Conservation (phyloP, 2,329 filamentous ascomycete genomes). For the Cladophialophora chaetospira region DNA sequence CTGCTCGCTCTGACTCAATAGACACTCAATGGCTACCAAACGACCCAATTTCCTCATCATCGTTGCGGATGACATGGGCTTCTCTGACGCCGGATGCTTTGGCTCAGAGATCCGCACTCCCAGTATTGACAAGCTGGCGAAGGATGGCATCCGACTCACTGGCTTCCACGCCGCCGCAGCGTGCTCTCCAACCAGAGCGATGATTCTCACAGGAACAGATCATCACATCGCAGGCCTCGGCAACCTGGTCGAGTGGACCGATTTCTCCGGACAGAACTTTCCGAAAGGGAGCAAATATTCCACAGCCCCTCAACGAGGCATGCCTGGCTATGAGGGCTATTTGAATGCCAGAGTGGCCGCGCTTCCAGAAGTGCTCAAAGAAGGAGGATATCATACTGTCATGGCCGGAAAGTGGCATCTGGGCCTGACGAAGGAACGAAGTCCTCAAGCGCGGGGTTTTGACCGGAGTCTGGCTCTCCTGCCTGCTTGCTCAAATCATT, state of each 20-base stretch:
- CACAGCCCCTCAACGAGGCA: slow-evolving; percentile 58
- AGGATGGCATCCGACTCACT: slow-evolving; percentile 60
- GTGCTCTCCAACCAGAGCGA: slow-evolving; percentile 65
- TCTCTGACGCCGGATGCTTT: slow-evolving; percentile 61
- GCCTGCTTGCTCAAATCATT: slow-evolving; percentile 63
- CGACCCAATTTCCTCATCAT: slow-evolving; percentile 63
- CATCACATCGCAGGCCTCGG: slow-evolving; percentile 30
- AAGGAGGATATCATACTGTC: slow-evolving; percentile 61
- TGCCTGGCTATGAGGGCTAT: slow-evolving; percentile 65
- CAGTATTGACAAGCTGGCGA: slow-evolving; percentile 57
- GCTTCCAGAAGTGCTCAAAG: slow-evolving; percentile 60
- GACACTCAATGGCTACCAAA: slow-evolving; percentile 13
- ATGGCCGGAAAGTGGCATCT: slow-evolving; percentile 68
- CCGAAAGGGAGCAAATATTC: slow-evolving; percentile 54
- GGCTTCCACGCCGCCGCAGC: slow-evolving; percentile 67
- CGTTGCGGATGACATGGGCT: slow-evolving; percentile 62
- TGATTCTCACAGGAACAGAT: slow-evolving; percentile 65
- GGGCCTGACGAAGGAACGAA: slow-evolving; percentile 59
- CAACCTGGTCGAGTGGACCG: slow-evolving; percentile 54
- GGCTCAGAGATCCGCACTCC: slow-evolving; percentile 64
- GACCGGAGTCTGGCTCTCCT: slow-evolving; percentile 61
- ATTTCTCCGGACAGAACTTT: slow-evolving; percentile 56
- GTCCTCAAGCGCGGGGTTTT: slow-evolving; percentile 60
- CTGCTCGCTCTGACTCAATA: not conserved
- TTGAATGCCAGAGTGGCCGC: slow-evolving; percentile 62